Evolutionary conservation across 495 filamentous ascomycete species (phyloP), one percentile per base, ranked within the genome.

Genomic region (Penicillium samsonianum): DNA sequence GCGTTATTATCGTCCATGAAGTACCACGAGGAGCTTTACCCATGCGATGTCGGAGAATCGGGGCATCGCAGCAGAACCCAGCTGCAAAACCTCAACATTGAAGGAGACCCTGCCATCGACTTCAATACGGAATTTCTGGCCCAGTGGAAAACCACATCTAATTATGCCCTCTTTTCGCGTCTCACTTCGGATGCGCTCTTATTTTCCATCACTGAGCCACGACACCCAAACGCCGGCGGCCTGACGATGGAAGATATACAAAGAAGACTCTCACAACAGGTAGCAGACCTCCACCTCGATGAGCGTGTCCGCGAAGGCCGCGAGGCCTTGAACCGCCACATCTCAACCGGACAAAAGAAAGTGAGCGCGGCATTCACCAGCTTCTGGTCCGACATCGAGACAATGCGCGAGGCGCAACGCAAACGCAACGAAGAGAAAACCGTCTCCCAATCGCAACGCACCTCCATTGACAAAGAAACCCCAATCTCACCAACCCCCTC

Each of bases 241-340:
- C 78, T 98, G 38, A 90, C 89, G 1, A 92, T 98, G 61, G 94
- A 98, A 40, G 94, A 98, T 69, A 87, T 98, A 37, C 93, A 98
- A 65, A 82, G 93, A 33, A 84, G 94, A 28, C 80, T 98, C 25
- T 85, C 91, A 17, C 90, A 95, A 72, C 92, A 91, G 67, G 91
- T 92, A 1, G 81, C 90, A 56, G 92, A 96, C 50, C 80, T 96
- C 41, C 92, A 96, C 71, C 80, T 95, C 0, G 92, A 97, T 65
- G 92, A 96, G 62, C 80, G 87, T 3, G 84, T 96, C 44, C 86
- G 88, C 9, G 84, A 85, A 54, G 86, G 90, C 45, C 83, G 83
- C 40, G 92, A 97, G 63, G 86, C 84, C 1, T 75, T 97, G 10
- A 88, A 88, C 38, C 83, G 90, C 50, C 90, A 91, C 61, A 63